A percentile compares a stretch with the other conserved stretches of the same genome.
Conservation (phyloP, 1,139 yeast genomes). For the Groenewaldozyma sp. region DNA sequence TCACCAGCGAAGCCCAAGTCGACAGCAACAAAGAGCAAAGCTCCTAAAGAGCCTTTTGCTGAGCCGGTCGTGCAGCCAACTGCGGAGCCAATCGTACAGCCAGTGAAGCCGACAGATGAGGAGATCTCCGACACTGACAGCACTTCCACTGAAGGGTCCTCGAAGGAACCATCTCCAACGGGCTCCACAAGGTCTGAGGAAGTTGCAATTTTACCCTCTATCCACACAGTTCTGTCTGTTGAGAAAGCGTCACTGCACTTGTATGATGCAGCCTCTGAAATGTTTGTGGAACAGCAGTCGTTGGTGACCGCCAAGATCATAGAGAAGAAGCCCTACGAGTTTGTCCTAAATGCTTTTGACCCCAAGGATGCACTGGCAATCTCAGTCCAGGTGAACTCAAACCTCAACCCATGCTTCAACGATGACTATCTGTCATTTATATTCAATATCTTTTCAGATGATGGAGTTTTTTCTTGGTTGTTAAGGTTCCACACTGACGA, state of each 20-base stretch:
- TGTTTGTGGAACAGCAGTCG: conserved; percentile 39
- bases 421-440: conserved; percentile 49
- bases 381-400: conserved; percentile 39
- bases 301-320: conserved; percentile 33
- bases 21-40: background rate
- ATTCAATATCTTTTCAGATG: conserved; percentile 46
- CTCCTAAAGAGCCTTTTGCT: background rate
- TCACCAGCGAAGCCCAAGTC: background rate
- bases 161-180: background rate
- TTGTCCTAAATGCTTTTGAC: conserved; percentile 39
- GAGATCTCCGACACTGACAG: background rate
- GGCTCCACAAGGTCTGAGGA: background rate
- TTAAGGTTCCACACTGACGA: conserved; percentile 41
- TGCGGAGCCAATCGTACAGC: background rate
- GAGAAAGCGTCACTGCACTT: conserved; percentile 39
- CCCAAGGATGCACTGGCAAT: conserved; percentile 23
- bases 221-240: conserved; percentile 11
- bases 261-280: conserved; percentile 46
- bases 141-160: background rate
- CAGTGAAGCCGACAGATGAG: background rate
- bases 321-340: conserved; percentile 45
- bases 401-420: conserved; percentile 59
- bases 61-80: background rate
- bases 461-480: conserved; percentile 45
- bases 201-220: background rate